phyloP scores from a whole-genome alignment of 1,284 basidiomycete genomes.

The Irpex sp. region DNA sequence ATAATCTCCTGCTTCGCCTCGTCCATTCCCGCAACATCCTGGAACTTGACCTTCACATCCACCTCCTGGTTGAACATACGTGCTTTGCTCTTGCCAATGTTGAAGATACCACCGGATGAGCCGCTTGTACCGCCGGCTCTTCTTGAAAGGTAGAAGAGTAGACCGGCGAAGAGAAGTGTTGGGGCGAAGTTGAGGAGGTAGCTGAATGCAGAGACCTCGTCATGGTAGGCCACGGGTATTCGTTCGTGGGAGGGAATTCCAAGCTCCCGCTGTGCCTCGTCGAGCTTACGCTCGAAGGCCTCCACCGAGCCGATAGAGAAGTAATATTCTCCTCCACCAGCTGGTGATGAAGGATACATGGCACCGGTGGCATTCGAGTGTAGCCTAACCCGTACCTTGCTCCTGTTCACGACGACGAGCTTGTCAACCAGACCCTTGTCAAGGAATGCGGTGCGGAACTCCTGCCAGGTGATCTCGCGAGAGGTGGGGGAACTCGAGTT shows the following conservation, averaged over 20 bases:
- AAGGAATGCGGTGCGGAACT: constrained; percentile 93
- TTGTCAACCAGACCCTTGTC: constrained; percentile 97
- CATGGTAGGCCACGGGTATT: constrained; percentile 95
- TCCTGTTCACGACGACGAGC: constrained; percentile 90
- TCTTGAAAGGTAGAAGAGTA: constrained; percentile 89
- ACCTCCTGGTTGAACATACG: constrained; percentile 98
- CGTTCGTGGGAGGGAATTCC: constrained; percentile 90
- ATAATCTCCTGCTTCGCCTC: constrained; percentile 99
- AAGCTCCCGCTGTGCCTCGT: constrained; percentile 91
- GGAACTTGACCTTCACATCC: constrained; percentile 91
- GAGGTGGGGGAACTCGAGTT: constrained; percentile 56
- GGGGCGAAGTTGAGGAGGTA: constrained; percentile 92
- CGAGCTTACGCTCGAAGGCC: constrained; percentile 92
- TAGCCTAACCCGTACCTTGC: constrained; percentile 84
- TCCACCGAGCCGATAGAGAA: constrained; percentile 99
- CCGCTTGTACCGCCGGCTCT: constrained; percentile 67
- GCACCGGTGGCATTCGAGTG: constrained; percentile 82
- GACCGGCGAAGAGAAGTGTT: constrained; percentile 86
- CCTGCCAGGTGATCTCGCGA: constrained; percentile 97
- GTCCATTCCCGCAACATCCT: constrained; percentile 98
- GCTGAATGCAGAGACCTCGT: constrained; percentile 85
- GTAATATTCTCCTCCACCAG: constrained; percentile 69
- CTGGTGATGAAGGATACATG: constrained; percentile 57
- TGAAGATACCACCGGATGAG: constrained; percentile 90
- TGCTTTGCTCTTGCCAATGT: constrained; percentile 94